Percentiles rank a stretch among this genome's conserved stretches.
These are phyloP conservation scores for Nicotiana rustica DNA, from an alignment of 305 asterid genomes.

Conservation along the genomic window DNA sequence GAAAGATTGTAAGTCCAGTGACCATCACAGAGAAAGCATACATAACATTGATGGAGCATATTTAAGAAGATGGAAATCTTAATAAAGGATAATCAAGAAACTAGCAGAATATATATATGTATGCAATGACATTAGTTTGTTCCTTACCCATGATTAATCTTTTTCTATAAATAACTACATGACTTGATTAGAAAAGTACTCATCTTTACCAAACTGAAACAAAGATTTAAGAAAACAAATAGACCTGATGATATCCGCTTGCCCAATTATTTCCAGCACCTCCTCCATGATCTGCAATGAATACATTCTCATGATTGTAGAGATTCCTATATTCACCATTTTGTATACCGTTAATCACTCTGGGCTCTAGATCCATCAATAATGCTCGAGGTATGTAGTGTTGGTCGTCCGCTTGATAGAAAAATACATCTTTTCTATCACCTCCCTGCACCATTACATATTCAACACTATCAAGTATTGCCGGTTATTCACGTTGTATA, in stretches of 20 bases:
- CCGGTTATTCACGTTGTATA: constrained; percentile 8
- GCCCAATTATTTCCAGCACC: constrained; percentile 99
- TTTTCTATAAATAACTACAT: not conserved
- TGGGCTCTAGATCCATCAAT: constrained; percentile 98
- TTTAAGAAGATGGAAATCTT: not conserved
- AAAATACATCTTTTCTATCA: constrained; percentile 95
- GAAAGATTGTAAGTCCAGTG: not conserved
- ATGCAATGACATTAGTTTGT: not conserved
- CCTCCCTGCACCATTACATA: constrained; percentile 74
- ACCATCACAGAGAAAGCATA: not conserved
- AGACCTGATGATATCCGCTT: constrained; percentile 98
- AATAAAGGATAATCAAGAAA: not conserved
- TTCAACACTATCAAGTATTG: constrained; percentile 11
- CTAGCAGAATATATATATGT: not conserved
- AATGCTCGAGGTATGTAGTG: constrained; percentile 97
- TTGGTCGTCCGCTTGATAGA: constrained; percentile 99
- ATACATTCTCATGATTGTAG: constrained; percentile 94
- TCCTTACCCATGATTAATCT: constrained; percentile 8
- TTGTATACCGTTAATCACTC: constrained; percentile 95
- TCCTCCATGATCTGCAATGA: constrained; percentile 92
- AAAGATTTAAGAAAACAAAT: constrained; percentile 30
- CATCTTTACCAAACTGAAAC: constrained; percentile 11
- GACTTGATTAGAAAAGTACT: constrained; percentile 3
- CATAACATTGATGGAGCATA: not conserved
- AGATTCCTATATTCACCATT: constrained; percentile 95